Evolutionary conservation across 1,139 yeast species (phyloP).

Genomic region (Kodamaea derodonti): DNA sequence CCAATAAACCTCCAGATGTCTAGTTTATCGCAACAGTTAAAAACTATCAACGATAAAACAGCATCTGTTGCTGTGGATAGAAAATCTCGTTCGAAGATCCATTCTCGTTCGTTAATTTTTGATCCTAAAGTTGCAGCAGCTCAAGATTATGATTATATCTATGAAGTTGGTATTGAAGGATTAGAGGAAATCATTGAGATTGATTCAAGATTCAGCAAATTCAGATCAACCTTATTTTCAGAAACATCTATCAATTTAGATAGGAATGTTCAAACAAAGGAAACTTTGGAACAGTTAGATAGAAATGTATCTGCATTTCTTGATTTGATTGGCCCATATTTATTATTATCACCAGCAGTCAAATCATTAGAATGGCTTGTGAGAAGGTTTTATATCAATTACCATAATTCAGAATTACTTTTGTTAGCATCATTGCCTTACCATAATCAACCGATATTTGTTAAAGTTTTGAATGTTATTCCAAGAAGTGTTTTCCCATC

Average conservation of each 20-base stretch:
- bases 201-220: slow-evolving; percentile 71
- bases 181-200: slow-evolving; percentile 65
- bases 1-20: slow-evolving; percentile 33
- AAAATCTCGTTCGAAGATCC: slow-evolving; percentile 80
- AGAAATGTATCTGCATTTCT: slow-evolving; percentile 72
- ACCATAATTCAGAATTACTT: slow-evolving; percentile 71
- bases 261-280: slow-evolving; percentile 72
- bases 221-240: slow-evolving; percentile 70
- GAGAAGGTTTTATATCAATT: slow-evolving; percentile 84
- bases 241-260: slow-evolving; percentile 77
- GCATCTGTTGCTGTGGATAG: slow-evolving; percentile 82
- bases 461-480: slow-evolving; percentile 68
- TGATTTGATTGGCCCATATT: slow-evolving; percentile 68
- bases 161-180: slow-evolving; percentile 70
- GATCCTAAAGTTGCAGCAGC: slow-evolving; percentile 86
- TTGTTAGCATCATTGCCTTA: slow-evolving; percentile 74
- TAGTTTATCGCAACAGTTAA: slow-evolving; percentile 74
- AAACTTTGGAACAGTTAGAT: slow-evolving; percentile 70
- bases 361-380: slow-evolving; percentile 94
- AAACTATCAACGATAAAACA: slow-evolving; percentile 62
- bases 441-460: slow-evolving; percentile 68
- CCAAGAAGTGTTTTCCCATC: slow-evolving; percentile 65
- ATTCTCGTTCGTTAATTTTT: slow-evolving; percentile 81
- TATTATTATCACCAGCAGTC: slow-evolving; percentile 70
- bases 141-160: slow-evolving; percentile 86